Evolutionary conservation across 2,329 filamentous ascomycete species (phyloP).

Genomic region (Botrytis cinerea): DNA sequence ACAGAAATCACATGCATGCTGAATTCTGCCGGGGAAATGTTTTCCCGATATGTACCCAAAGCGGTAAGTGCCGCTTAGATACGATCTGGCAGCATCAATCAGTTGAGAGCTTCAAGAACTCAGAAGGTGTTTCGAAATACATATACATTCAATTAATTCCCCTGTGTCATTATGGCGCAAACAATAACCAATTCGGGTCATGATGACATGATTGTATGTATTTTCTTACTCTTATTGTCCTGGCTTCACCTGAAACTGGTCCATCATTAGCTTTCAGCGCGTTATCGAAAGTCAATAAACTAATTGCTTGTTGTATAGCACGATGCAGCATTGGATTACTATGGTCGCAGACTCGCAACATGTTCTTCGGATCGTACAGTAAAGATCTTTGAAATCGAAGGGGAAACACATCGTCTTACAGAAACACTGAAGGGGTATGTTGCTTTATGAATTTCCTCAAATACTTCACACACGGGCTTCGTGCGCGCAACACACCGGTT

Average conservation of each 20-base stretch:
- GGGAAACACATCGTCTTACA: constrained; percentile 82
- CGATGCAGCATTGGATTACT: constrained; percentile 98
- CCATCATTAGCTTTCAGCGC: constrained; percentile 1
- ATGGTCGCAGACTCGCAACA: constrained; percentile 91
- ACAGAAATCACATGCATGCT: neutral
- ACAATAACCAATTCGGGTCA: constrained; percentile 84
- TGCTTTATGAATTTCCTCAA: neutral
- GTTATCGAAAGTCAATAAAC: constrained; percentile 1
- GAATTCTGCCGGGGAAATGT: neutral
- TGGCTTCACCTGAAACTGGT: neutral
- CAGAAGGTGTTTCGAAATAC: neutral
- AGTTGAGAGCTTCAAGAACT: neutral
- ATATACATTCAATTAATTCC: constrained; percentile 20
- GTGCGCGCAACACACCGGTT: neutral
- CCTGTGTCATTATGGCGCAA: constrained; percentile 58
- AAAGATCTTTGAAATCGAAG: constrained; percentile 98
- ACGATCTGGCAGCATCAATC: constrained; percentile 25
- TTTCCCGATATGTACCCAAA: constrained; percentile 5
- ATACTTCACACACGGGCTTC: neutral
- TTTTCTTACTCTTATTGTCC: neutral
- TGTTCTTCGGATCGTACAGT: constrained; percentile 98
- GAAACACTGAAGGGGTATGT: constrained; percentile 90
- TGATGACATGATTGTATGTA: constrained; percentile 96
- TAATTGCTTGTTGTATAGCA: constrained; percentile 60
- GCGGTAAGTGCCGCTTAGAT: constrained; percentile 19